A percentile compares a stretch with the other conserved stretches of the same genome.
phyloP scores from a whole-genome alignment of 2,329 filamentous ascomycete genomes.

The Colletotrichum melonis region DNA sequence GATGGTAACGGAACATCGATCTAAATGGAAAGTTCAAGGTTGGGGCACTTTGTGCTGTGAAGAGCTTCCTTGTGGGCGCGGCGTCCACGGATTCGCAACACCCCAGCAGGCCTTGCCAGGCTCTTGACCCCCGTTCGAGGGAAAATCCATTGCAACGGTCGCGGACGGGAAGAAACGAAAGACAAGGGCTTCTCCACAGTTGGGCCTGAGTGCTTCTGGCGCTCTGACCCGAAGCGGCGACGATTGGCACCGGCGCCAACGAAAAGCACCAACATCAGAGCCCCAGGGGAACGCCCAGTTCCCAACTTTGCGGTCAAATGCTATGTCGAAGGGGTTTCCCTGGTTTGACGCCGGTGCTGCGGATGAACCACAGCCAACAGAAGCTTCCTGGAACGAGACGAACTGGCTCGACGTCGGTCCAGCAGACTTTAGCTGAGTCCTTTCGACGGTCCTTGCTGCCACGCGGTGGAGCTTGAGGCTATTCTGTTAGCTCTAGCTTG shows the following conservation, averaged over 20 bases:
- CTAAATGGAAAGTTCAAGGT: no score
- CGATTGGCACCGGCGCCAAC: slow-evolving; percentile 34
- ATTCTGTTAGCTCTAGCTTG: slow-evolving; percentile 7
- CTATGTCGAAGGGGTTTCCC: slow-evolving; percentile 21
- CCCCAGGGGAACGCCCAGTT: slow-evolving; percentile 8
- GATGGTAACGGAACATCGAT: not conserved
- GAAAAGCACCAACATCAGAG: slow-evolving; percentile 16
- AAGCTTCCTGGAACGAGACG: not conserved
- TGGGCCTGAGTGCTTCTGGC: slow-evolving; percentile 49
- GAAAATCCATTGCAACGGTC: slow-evolving; percentile 28
- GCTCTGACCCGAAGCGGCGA: slow-evolving; percentile 33
- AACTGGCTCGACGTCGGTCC: slow-evolving; percentile 3
- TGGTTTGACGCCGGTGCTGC: not conserved
- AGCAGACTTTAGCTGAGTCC: slow-evolving; percentile 24
- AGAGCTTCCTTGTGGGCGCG: not conserved
- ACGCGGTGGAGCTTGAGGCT: slow-evolving; percentile 25
- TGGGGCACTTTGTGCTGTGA: not conserved
- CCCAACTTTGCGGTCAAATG: slow-evolving; percentile 23
- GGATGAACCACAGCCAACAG: slow-evolving; percentile 25
- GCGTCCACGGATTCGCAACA: not conserved
- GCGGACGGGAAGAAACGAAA: slow-evolving; percentile 36
- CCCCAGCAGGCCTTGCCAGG: not conserved
- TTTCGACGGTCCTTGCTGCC: slow-evolving; percentile 20
- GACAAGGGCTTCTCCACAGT: slow-evolving; percentile 46
- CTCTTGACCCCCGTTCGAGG: not conserved